Evolutionary conservation across 73 alveolate species (phyloP).

Genomic region (Paraurostyla sp.): DNA sequence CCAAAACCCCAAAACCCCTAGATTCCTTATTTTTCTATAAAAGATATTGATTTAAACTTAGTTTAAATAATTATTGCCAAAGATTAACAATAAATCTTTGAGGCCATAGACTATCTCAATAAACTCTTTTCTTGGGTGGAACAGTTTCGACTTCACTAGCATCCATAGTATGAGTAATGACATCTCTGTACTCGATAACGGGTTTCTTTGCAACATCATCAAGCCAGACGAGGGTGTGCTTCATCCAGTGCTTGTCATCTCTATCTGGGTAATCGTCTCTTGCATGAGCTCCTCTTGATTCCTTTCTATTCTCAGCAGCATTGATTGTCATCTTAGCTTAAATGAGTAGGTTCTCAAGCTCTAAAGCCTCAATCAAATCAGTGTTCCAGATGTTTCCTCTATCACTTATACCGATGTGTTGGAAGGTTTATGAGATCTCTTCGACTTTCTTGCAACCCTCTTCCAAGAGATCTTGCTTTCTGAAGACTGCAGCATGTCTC

Average conservation of each 20-base stretch:
- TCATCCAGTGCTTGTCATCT: constrained; percentile 92
- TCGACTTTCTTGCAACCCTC: constrained; percentile 81
- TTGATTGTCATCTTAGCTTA: constrained; percentile 79
- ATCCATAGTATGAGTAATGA: constrained; percentile 74
- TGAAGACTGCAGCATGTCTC: constrained; percentile 92
- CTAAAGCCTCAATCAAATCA: constrained; percentile 83
- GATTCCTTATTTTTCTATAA: too few relatives aligned
- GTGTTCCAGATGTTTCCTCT: constrained; percentile 90
- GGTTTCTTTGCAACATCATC: constrained; percentile 64
- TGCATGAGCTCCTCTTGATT: constrained; percentile 94
- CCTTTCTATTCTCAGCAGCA: constrained; percentile 86
- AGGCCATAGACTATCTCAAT: too few relatives aligned
- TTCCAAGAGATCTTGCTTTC: constrained; percentile 81
- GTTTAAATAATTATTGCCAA: too few relatives aligned
- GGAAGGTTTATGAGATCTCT: constrained; percentile 73
- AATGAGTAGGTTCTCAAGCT: constrained; percentile 84
- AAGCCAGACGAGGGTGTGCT: constrained; percentile 82
- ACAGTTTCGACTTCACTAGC: constrained; percentile 82
- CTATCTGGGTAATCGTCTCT: constrained; percentile 91
- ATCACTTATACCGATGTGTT: constrained; percentile 81
- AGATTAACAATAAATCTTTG: too few relatives aligned
- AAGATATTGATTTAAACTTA: too few relatives aligned
- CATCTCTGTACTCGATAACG: constrained; percentile 77
- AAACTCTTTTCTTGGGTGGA: constrained; percentile 89
- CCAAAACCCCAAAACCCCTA: too few relatives aligned